Evolutionary conservation across 768 basidiomycete species (phyloP), one percentile per base, ranked within the genome.

Genomic region (Kwoniella sp.): DNA sequence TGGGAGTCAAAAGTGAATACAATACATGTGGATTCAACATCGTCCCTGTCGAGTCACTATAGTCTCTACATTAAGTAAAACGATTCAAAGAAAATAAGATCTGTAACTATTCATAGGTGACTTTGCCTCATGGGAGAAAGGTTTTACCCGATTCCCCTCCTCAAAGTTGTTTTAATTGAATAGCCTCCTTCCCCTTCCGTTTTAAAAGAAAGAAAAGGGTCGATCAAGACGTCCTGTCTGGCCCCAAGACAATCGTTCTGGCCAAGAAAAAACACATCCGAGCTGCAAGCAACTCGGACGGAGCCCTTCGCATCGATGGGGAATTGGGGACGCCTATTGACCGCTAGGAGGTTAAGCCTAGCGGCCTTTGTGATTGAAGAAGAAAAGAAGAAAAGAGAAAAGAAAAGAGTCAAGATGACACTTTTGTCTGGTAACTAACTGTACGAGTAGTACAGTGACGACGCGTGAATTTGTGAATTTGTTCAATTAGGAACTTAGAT

Each of bases 71-170:
- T n/a, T n/a, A n/a, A n/a, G n/a, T n/a, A n/a, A n/a, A n/a, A n/a
- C n/a, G n/a, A n/a, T n/a, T n/a, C n/a, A n/a, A n/a, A n/a, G n/a
- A n/a, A n/a, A n/a, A n/a, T n/a, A n/a, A 44, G 8, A 15, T 44
- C 17, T 77, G 73, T 77, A 54, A 63, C 65, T 73, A 67, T 65
- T 68, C 71, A 67, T 73, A 77, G 76, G 76, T 77, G 76, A 77
- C 76, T 70, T 64, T 64, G 69, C 63, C 66, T 77, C 76, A 68
- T 70, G 51, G 70, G 62, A 44, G 17, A 44, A 9, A 44, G 40
- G 40, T 44, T 3, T 44, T 44, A 44, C 40, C 17, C 40, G 7
- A 13, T 58, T 25, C 65, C 53, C 63, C 73, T 74, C 76, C 69
- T 60, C 73, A 70, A 63, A 70, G 76, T 73, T 77, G 76, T 77